Conservation (phyloP, 2,329 filamentous ascomycete species). For the Diaporthe aspalathi region DNA sequence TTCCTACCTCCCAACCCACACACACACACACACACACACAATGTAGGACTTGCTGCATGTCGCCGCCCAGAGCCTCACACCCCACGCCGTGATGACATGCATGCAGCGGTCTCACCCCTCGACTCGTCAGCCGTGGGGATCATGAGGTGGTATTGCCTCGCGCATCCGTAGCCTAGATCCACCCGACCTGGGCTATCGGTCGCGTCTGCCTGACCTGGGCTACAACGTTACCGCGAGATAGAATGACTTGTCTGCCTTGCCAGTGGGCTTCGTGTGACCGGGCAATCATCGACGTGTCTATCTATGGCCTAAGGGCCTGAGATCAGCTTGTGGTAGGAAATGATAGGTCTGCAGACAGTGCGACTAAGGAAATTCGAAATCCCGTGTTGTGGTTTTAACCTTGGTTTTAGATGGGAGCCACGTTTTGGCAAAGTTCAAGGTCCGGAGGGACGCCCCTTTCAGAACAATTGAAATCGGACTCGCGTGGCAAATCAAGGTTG, state of each 20-base stretch:
- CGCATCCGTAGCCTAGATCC: too few species aligned
- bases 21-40: not conserved
- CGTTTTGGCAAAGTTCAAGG: too few species aligned
- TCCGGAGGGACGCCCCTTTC: too few species aligned
- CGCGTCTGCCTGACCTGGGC: not conserved
- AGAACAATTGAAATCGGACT: too few species aligned
- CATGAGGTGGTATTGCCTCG: not conserved
- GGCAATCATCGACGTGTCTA: not conserved
- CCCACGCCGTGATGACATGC: slow-evolving; percentile 6
- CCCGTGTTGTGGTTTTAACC: too few species aligned
- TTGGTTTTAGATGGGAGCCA: too few species aligned
- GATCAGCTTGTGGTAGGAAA: too few species aligned
- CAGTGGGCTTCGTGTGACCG: not conserved
- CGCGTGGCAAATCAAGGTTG: too few species aligned
- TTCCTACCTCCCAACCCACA: not conserved
- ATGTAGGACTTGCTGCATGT: not conserved
- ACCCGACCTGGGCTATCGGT: not conserved
- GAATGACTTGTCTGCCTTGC: not conserved
- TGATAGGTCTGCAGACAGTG: too few species aligned
- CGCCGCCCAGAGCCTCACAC: not conserved
- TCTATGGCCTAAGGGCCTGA: not conserved
- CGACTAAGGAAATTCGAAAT: too few species aligned
- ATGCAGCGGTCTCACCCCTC: not conserved
- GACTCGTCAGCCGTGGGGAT: slow-evolving; percentile 5
- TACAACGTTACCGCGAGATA: not conserved